Base-by-base conservation (phyloP, 2,329 filamentous ascomycete genomes). In the Boeremia exigua region DNA sequence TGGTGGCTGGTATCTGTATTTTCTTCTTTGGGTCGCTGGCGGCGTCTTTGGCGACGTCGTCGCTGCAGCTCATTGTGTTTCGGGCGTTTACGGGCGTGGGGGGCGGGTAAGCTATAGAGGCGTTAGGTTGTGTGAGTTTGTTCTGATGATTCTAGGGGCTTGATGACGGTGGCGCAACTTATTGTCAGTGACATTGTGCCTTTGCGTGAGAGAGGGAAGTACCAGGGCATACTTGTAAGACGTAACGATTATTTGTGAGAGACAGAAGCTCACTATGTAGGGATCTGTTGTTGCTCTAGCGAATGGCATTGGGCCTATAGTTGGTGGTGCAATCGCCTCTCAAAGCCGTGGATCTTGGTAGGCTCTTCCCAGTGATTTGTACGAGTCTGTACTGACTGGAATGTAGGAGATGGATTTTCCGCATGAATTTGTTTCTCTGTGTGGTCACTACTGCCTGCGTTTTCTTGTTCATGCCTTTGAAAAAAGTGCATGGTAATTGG, bases 71-170 rank as follows among this genome's bases (percentile, higher is more conserved):
- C 29, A 88, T 88, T 70, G 77, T 83, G 12, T 88, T 87, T 65
- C 80, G 86, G 34, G 86, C 80, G 3, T 67, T 69, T 23, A 82
- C 85, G n/a, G 86, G 86, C 43, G 77, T 88, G n/a, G 86, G 84
- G 8, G 82, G 82, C 43, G 87, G 44, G 44, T 47, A 38, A 10
- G 44, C 12, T n/a, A 4, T 19, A 5, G 15, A 19, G 3, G 3
- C 17, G 7, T 12, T 12, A 1, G 5, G 5, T 6, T 30, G 12
- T 6, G 11, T n/a, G 8, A 8, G 7, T n/a, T 19, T 6, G 11
- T 47, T 37, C 44, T 47, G 33, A 47, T n/a, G 6, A 30, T 1
- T 23, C 7, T 29, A 47, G 86, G 2, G 86, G 86, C 11, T 81
- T 88, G 44, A 81, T 80, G 51, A 72, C 67, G 19, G 62, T 77